Base-by-base conservation (phyloP, 2,329 filamentous ascomycete species). In the Fusarium concolor region DNA sequence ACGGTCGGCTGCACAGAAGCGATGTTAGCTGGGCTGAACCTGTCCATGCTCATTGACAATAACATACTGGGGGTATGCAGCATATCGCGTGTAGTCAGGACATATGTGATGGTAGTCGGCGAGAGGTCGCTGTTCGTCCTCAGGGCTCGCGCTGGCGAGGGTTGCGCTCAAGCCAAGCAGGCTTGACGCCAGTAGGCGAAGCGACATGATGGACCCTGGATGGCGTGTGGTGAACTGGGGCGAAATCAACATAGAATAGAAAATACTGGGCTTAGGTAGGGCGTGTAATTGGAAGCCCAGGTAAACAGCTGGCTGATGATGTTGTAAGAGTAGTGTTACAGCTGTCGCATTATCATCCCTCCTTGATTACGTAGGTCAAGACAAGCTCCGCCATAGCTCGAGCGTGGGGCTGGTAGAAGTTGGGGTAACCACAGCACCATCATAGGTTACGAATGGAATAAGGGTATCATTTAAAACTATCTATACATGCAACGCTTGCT, bases 1-100 rank as follows among this genome's bases (percentile, higher is more conserved):
- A 87, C 2, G 96, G 96, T 20, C 84, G 85, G 77, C 94, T 97
- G 65, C n/a, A 65, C 20, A 17, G 46, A 17, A 17, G 56, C 17
- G 22, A 35, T n/a, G 37, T 71, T 44, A 70, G 64, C 44, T 31
- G 17, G 17, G 20, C 14, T 31, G 10, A 24, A 12, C 15, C 35
- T 17, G 29, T 15, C 22, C 5, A 17, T 24, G 10, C 24, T 14
- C 14, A 18, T 11, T 18, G 14, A 5, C 8, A 24, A 22, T 8
- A 22, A 59, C 80, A 53, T 73, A 83, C 81, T 83, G 81, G 12
- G 77, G 65, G 59, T 76, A 76, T 12, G 75, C 63, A 18, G 81
- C 76, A 59, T 83, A 83, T 31, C 69, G 68, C 7, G 76, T 76
- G 67, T 83, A 83, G 46, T 83, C 77, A 5, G 81, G 81, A 52